Evolutionary conservation across 2,329 filamentous ascomycete genomes (phyloP).

Genomic region (Mycosphaerella sp.): DNA sequence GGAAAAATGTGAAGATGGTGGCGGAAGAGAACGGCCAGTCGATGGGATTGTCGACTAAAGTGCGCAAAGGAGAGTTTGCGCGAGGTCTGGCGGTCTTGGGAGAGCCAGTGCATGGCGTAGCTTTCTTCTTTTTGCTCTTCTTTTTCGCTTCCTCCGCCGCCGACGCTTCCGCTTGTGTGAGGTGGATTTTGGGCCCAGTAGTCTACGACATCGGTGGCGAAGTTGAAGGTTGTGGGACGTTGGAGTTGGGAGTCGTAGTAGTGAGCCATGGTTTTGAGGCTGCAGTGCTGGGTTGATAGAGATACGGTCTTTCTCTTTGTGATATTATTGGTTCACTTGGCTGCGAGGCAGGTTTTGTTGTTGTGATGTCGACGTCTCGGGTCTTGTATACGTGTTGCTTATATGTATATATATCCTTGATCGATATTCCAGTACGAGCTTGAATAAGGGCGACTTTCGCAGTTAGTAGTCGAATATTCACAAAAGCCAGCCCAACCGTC

Average conservation of each 20-base stretch:
- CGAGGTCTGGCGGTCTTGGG: conserved; percentile 29
- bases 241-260: conserved; percentile 23
- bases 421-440: background rate
- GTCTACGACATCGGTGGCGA: conserved; percentile 38
- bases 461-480: background rate
- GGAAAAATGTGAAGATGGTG: conserved; percentile 29
- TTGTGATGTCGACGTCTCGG: background rate
- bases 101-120: conserved; percentile 37
- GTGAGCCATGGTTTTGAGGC: conserved; percentile 22
- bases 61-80: conserved; percentile 33
- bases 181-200: conserved; percentile 34
- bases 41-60: conserved; percentile 35
- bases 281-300: background rate
- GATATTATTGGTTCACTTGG: background rate
- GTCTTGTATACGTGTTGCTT: background rate
- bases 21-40: conserved; percentile 33
- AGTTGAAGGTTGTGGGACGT: conserved; percentile 35
- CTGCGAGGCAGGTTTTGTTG: background rate
- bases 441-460: background rate
- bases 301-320: background rate
- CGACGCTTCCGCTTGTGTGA: too few species aligned
- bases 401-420: background rate
- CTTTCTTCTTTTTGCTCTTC: conserved; percentile 3
- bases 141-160: too few species aligned
- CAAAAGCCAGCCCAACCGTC: background rate